Conservation (phyloP, 805 yeast genomes). For the Barnettozyma populi region DNA sequence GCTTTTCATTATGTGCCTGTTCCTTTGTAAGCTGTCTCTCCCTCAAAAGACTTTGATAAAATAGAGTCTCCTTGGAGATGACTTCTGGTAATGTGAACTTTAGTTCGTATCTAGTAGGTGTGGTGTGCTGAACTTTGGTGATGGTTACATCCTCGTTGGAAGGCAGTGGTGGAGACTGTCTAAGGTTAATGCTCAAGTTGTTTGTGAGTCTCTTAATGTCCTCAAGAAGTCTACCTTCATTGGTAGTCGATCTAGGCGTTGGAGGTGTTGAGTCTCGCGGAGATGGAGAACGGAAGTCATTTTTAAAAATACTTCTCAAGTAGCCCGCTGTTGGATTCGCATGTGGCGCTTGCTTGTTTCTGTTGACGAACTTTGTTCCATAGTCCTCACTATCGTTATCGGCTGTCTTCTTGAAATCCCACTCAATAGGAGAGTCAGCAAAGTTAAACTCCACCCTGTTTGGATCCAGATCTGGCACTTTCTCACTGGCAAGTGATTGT, state of each 20-base stretch:
- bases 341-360: constrained; percentile 14
- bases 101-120: constrained; percentile 17
- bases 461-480: constrained; percentile 12
- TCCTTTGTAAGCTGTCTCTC: constrained; percentile 36
- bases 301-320: constrained; percentile 29
- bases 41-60: constrained; percentile 38
- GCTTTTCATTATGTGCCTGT: constrained; percentile 30
- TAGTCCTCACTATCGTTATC: constrained; percentile 22
- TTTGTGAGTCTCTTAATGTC: constrained; percentile 5
- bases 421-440: constrained; percentile 18
- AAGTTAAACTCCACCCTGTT: constrained; percentile 16
- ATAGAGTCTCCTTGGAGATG: constrained; percentile 33
- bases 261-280: constrained; percentile 15
- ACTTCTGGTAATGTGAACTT: constrained; percentile 25
- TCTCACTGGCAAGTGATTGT: constrained; percentile 9
- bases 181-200: constrained; percentile 3
- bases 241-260: constrained; percentile 19
- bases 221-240: constrained; percentile 1
- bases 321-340: constrained; percentile 23
- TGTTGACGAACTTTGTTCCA: constrained; percentile 32
- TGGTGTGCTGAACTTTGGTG: constrained; percentile 17
- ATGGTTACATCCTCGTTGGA: constrained; percentile 10
- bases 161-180: neutral
- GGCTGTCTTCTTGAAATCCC: constrained; percentile 13
- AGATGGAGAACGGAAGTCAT: constrained; percentile 31